phyloP scores from a whole-genome alignment of 1,284 basidiomycete genomes.

The Cystobasidiaceae sp. region DNA sequence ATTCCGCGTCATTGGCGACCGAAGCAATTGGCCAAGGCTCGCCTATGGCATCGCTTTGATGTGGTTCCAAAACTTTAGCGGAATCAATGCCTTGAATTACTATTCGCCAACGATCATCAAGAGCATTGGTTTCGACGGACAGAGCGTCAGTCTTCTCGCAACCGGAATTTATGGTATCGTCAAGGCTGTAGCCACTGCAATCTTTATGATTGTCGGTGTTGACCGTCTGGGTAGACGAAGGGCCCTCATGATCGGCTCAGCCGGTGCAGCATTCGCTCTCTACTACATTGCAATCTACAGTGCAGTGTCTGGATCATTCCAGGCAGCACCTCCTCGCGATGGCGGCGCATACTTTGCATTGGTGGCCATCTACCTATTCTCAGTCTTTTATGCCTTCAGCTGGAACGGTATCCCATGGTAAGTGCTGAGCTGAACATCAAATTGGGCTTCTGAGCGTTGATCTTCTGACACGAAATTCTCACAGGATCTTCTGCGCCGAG shows the following conservation, averaged over 20 bases:
- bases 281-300: constrained; percentile 39
- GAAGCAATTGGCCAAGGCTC: background rate
- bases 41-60: constrained; percentile 25
- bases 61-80: constrained; percentile 27
- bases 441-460: background rate
- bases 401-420: constrained; percentile 16
- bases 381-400: constrained; percentile 18
- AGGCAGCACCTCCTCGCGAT: background rate
- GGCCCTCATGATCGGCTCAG: constrained; percentile 50
- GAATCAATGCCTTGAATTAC: constrained; percentile 17
- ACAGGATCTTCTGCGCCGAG: background rate
- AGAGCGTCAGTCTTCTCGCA: constrained; percentile 51
- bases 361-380: constrained; percentile 33
- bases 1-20: background rate
- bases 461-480: background rate
- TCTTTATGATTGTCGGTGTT: constrained; percentile 46
- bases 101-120: constrained; percentile 53
- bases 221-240: constrained; percentile 50
- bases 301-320: constrained; percentile 14
- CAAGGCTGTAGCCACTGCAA: constrained; percentile 46
- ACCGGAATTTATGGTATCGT: constrained; percentile 53
- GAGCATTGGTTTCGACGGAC: constrained; percentile 56
- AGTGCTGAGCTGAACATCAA: background rate
- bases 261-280: background rate
- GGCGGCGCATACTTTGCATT: constrained; percentile 32